phyloP scores from a whole-genome alignment of 1,284 basidiomycete genomes.

The Porodaedalea pini region DNA sequence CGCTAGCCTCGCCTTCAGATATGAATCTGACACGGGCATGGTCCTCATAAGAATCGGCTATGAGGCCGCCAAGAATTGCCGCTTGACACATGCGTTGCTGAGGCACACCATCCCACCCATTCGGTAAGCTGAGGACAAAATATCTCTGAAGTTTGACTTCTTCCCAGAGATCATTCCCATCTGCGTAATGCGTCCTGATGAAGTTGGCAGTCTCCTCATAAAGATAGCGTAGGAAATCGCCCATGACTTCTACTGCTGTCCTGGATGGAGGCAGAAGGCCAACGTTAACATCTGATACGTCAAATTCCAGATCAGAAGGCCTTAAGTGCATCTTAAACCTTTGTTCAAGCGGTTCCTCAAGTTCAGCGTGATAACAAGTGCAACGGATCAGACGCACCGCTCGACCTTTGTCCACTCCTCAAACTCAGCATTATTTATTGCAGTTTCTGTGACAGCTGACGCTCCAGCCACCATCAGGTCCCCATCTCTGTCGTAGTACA shows the following conservation, averaged over 20 bases:
- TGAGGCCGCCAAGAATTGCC: constrained; percentile 60
- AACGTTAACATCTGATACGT: constrained; percentile 75
- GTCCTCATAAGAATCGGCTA: constrained; percentile 65
- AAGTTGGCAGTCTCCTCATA: constrained; percentile 66
- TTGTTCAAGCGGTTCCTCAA: no score
- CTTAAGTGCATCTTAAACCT: constrained; percentile 76
- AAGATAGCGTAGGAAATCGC: constrained; percentile 71
- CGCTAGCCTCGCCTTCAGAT: constrained; percentile 78
- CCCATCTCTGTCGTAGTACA: constrained; percentile 64
- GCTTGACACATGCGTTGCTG: constrained; percentile 71
- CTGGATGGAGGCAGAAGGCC: constrained; percentile 58
- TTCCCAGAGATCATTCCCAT: constrained; percentile 61
- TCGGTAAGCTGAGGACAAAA: constrained; percentile 72
- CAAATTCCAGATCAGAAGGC: constrained; percentile 67
- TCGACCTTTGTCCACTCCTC: constrained; percentile 70
- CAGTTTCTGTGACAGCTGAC: constrained; percentile 60
- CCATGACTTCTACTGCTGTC: constrained; percentile 66
- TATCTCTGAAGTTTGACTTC: constrained; percentile 51
- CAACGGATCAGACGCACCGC: constrained; percentile 61
- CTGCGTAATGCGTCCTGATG: constrained; percentile 70
- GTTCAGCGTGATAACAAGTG: no score
- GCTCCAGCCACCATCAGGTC: constrained; percentile 66
- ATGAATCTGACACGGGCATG: constrained; percentile 68
- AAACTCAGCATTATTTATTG: constrained; percentile 61
- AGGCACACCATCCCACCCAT: constrained; percentile 80